A percentile compares a stretch with the other conserved stretches of the same genome.
phyloP scores from a whole-genome alignment of 1,139 yeast species.

The Debaryomyces robertsiae region DNA sequence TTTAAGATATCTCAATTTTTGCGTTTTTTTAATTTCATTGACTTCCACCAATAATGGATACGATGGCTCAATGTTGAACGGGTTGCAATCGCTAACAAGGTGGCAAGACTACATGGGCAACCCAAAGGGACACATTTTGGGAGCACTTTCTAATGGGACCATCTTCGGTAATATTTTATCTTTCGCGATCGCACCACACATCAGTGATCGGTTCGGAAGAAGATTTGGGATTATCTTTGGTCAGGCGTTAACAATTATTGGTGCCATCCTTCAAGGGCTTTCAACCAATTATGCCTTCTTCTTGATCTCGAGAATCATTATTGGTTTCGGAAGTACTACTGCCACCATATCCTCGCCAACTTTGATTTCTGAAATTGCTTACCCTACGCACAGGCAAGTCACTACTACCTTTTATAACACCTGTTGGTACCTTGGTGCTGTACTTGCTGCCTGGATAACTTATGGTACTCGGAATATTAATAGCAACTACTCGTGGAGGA shows the following conservation, averaged over 20 bases:
- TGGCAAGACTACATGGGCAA: constrained; percentile 41
- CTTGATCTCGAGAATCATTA: constrained; percentile 36
- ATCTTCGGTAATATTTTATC: constrained; percentile 27
- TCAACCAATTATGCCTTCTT: constrained; percentile 43
- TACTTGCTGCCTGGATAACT: constrained; percentile 57
- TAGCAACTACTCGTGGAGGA: constrained; percentile 41
- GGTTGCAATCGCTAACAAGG: constrained; percentile 44
- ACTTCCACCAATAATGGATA: constrained; percentile 53
- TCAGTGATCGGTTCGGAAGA: constrained; percentile 38
- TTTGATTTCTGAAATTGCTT: constrained; percentile 44
- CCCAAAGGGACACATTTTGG: constrained; percentile 47
- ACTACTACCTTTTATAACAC: constrained; percentile 49
- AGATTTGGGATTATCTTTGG: constrained; percentile 32
- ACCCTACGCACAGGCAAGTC: constrained; percentile 51
- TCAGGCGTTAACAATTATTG: constrained; percentile 30
- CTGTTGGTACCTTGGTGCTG: constrained; percentile 56
- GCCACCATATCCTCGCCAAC: constrained; percentile 44
- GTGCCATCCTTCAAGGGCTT: constrained; percentile 46
- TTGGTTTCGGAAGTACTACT: constrained; percentile 46
- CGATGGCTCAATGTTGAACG: constrained; percentile 56
- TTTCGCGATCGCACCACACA: constrained; percentile 23
- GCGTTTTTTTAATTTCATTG: constrained; percentile 42
- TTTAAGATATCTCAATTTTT: constrained; percentile 35
- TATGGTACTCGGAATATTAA: constrained; percentile 44
- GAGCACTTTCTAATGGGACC: constrained; percentile 44